These are phyloP conservation scores for Vitis amurensis DNA, from an alignment of 164 flowering plant genomes.

Conservation along the genomic window DNA sequence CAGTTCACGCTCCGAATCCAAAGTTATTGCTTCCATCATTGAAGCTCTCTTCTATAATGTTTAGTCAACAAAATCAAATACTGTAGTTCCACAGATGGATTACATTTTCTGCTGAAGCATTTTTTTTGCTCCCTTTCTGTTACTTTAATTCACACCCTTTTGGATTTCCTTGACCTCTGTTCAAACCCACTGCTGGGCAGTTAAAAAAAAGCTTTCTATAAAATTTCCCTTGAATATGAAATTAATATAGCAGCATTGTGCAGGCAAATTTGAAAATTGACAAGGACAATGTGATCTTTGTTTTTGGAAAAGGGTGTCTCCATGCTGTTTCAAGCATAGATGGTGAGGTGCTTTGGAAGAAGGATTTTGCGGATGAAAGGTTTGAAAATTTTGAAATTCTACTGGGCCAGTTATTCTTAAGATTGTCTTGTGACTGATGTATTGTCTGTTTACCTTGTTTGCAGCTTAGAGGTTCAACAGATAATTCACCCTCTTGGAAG, in stretches of 20 bases:
- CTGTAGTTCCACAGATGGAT: too few species aligned
- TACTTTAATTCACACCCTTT: neutral
- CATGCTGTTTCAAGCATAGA: constrained; percentile 87
- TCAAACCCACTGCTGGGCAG: neutral
- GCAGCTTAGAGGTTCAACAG: constrained; percentile 71
- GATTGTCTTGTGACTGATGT: neutral
- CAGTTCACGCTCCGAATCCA: neutral
- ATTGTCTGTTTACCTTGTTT: constrained; percentile 16
- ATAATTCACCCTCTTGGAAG: constrained; percentile 58
- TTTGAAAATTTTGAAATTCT: constrained; percentile 21
- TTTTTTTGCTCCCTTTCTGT: neutral
- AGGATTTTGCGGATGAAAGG: constrained; percentile 69
- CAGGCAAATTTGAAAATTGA: constrained; percentile 65
- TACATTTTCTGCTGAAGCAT: neutral
- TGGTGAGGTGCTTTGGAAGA: constrained; percentile 84
- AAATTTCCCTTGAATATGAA: neutral
- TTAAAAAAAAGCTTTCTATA: neutral
- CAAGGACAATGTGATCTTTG: constrained; percentile 62
- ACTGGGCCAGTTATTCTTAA: neutral
- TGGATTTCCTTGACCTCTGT: neutral
- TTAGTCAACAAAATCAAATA: too few species aligned
- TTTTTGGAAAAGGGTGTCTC: constrained; percentile 65
- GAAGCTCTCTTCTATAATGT: too few species aligned
- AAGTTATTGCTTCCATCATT: too few species aligned
- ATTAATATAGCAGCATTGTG: constrained; percentile 10